Conservation (phyloP, 75 land plant species). For the Pseudotsuga menziesii region DNA sequence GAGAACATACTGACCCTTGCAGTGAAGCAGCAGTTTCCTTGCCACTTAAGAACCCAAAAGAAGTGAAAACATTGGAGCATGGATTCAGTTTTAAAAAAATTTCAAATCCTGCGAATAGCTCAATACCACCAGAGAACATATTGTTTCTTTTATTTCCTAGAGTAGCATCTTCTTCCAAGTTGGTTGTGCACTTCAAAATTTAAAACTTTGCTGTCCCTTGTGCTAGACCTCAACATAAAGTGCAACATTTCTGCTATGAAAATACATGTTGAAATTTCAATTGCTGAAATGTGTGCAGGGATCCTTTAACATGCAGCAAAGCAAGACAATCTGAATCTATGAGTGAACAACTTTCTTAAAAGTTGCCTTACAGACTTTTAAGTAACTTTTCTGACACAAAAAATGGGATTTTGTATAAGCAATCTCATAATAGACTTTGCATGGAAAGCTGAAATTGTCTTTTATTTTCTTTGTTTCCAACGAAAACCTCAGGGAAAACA, state of each 20-base stretch:
- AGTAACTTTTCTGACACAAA: not conserved
- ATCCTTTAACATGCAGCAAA: not conserved
- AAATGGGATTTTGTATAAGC: not conserved
- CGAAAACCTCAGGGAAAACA: too few relatives aligned
- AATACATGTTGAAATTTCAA: not conserved
- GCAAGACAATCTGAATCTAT: not conserved
- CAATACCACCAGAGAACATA: not conserved
- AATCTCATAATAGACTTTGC: not conserved
- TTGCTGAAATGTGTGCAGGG: not conserved
- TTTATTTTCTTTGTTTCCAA: too few relatives aligned
- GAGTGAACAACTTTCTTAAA: not conserved
- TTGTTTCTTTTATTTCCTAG: not conserved
- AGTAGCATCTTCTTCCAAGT: not conserved
- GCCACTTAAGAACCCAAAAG: not conserved
- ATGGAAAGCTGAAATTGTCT: not conserved
- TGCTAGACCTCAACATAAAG: not conserved
- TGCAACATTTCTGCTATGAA: conserved; percentile 2
- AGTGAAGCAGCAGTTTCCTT: not conserved
- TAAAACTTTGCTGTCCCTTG: not conserved
- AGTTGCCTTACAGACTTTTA: not conserved
- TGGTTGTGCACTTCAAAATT: not conserved
- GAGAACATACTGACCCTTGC: not conserved
- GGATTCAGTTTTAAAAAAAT: not conserved
- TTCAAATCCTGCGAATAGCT: not conserved
- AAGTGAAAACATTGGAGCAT: not conserved